Evolutionary conservation across 225 moss, liverwort and hornwort genomes (phyloP).

Genomic region (Sphagnum tenellum): DNA sequence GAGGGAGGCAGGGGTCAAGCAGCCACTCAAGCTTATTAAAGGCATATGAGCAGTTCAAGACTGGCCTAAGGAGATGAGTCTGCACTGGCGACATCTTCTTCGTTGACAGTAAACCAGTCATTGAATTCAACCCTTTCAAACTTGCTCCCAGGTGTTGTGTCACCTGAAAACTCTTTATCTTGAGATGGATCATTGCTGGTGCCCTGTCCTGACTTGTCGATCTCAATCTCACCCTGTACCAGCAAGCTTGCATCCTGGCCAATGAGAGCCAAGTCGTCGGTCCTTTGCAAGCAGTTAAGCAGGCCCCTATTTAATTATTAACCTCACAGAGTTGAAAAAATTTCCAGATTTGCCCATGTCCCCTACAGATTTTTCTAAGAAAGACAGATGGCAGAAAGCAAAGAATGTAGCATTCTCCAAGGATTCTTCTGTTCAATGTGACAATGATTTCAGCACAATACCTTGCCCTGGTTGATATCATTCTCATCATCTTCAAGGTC

Average conservation of each 20-base stretch:
- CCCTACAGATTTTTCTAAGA: too few species aligned
- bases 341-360: too few species aligned
- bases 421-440: too few species aligned
- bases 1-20: too few species aligned
- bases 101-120: constrained; percentile 86
- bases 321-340: too few species aligned
- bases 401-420: too few species aligned
- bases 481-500: constrained; percentile 82
- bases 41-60: too few species aligned
- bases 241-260: constrained; percentile 30
- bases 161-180: constrained; percentile 22
- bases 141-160: constrained; percentile 33
- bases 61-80: constrained; percentile 37
- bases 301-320: constrained; percentile 4
- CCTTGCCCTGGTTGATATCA: constrained; percentile 35
- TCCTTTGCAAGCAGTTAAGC: constrained; percentile 13
- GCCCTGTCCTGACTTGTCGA: constrained; percentile 2
- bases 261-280: constrained; percentile 14
- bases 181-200: constrained; percentile 18
- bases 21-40: too few species aligned
- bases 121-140: constrained; percentile 53
- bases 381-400: too few species aligned
- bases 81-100: constrained; percentile 73
- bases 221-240: constrained; percentile 9
- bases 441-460: constrained; percentile 13